Base-by-base conservation (phyloP, 345 rosid species). In the Eucalyptus coolabah region DNA sequence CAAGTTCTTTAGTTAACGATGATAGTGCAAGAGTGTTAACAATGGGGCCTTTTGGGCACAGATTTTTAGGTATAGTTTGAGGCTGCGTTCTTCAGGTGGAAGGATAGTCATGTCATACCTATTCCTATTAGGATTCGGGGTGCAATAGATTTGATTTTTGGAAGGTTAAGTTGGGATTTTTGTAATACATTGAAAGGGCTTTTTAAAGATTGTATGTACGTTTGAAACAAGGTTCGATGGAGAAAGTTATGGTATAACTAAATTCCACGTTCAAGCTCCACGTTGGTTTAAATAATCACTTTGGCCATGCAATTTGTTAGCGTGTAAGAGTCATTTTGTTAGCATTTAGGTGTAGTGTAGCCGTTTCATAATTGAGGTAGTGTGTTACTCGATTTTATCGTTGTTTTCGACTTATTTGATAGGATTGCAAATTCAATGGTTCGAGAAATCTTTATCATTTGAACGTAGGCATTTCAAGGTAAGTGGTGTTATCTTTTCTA, bases 1-100 rank as follows among this genome's bases (percentile, higher is more conserved):
- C 0, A 0, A 53, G 2, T 53, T 53, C 24, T 53, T 53, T 0
- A 0, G 5, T 53, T 19, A 53, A 19, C 1, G 2, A 19, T 53
- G 59, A 53, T 53, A 19, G 59, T 53, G 24, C 59, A 0, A 53
- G 59, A 53, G 24, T 53, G 59, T 24, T 53, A 53, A 19, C 9
- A 0, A 53, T 53, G 24, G 59, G 24, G 59, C 59, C 10, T 53
- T 53, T 19, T 53, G 24, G 24, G 59, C 24, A 4, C 1, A 1
- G 54, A 51, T 51, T 51, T 51, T 51, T 51, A 7, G 54, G 4
- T 51, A 51, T 51, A 51, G 11, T 53, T 53, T 53, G 59, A 4
- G 59, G 59, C 1, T 19, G 23, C 59, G 2, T 53, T 53, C 0
- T 53, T 53, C 10, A 0, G 24, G 2, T 53, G 24, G 24, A 53